phyloP scores from a whole-genome alignment of 768 basidiomycete species.

The Thelephora ganbajun region DNA sequence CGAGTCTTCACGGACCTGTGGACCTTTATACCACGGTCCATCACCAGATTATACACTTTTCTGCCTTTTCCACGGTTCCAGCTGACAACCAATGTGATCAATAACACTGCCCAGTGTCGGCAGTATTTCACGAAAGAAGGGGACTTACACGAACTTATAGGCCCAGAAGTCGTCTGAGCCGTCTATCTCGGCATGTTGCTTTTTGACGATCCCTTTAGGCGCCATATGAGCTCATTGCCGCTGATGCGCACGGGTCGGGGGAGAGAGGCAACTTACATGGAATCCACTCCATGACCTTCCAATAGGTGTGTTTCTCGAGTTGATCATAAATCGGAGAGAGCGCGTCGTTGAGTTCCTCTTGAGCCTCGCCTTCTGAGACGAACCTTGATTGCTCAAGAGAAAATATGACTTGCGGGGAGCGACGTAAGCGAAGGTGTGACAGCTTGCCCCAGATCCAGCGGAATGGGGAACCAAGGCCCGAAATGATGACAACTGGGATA shows the following conservation, averaged over 20 bases:
- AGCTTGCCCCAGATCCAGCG: neutral
- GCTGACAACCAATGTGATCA: neutral
- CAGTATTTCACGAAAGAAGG: neutral
- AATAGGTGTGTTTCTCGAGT: constrained; percentile 28
- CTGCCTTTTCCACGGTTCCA: constrained; percentile 3
- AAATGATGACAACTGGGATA: neutral
- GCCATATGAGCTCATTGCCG: neutral
- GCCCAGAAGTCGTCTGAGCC: neutral
- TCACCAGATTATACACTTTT: constrained; percentile 2
- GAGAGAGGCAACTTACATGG: constrained; percentile 9
- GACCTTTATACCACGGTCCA: constrained; percentile 7
- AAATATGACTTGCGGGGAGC: neutral
- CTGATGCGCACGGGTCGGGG: neutral
- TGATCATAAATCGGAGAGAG: constrained; percentile 41
- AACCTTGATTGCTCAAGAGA: constrained; percentile 6
- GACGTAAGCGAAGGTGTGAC: neutral
- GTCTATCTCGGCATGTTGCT: neutral
- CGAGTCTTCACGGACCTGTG: constrained; percentile 10
- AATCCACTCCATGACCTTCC: constrained; percentile 56
- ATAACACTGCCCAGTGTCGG: neutral
- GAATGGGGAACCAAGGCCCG: neutral
- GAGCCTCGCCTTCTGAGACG: constrained; percentile 27
- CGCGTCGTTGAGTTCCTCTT: constrained; percentile 50
- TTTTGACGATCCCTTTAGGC: neutral
- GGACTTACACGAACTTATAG: neutral